A percentile compares a stretch with the other conserved stretches of the same genome.
Evolutionary conservation across 139 green algal genomes (phyloP).

Genomic region (Coelastrella sp.): DNA sequence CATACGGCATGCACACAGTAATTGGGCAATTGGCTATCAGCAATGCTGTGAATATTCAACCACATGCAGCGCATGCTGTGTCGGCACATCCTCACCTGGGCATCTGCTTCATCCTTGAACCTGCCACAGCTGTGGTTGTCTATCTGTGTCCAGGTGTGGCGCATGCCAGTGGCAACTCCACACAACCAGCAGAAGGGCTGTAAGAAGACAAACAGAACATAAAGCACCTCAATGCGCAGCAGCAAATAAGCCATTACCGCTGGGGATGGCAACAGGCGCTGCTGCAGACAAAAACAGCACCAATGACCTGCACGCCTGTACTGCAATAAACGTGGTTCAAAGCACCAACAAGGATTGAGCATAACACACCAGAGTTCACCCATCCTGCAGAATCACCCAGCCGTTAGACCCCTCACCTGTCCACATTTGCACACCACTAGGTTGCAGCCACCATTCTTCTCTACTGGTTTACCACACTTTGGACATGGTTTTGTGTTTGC

Average conservation of each 20-base stretch:
- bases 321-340: too few relatives aligned
- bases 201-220: background rate
- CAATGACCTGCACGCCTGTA: too few relatives aligned
- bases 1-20: too few relatives aligned
- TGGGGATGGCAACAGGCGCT: background rate
- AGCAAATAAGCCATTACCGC: background rate
- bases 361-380: too few relatives aligned
- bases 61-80: background rate
- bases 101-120: conserved; percentile 77
- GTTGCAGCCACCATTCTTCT: conserved; percentile 97
- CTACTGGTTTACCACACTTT: conserved; percentile 90
- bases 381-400: too few relatives aligned
- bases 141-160: conserved; percentile 89
- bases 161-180: conserved; percentile 77
- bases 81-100: background rate
- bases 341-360: too few relatives aligned
- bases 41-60: background rate
- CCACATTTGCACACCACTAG: conserved; percentile 90
- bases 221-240: too few relatives aligned
- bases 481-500: conserved; percentile 93
- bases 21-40: background rate
- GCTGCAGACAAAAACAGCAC: background rate
- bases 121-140: conserved; percentile 86
- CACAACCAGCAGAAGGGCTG: conserved; percentile 94
- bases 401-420: conserved; percentile 55